Percentiles rank a stretch among this genome's conserved stretches.
phyloP scores from a whole-genome alignment of 352 stramenopile genomes.

The Thraustochytrium sp. region DNA sequence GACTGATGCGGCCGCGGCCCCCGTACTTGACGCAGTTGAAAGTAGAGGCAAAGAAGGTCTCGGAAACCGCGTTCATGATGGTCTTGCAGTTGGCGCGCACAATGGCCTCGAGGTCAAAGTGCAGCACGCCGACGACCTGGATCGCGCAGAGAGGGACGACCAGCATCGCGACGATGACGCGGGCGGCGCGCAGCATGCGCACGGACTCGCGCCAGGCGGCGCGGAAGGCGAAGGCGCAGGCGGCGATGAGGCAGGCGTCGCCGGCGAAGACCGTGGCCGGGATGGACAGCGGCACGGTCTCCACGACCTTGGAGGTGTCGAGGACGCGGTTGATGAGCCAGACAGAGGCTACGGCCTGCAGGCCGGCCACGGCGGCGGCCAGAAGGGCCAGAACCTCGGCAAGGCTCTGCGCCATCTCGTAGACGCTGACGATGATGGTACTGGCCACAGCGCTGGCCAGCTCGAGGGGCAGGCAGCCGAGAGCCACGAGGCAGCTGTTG shows the following conservation, averaged over 20 bases:
- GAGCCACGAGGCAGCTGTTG: background rate
- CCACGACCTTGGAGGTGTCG: slow-evolving; percentile 12
- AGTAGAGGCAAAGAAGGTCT: background rate
- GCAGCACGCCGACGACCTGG: background rate
- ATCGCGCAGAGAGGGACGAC: background rate
- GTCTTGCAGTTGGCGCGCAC: background rate
- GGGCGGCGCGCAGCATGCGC: background rate
- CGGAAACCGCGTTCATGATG: slow-evolving; percentile 5
- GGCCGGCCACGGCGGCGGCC: background rate
- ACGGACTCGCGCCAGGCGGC: slow-evolving; percentile 8
- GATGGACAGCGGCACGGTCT: background rate
- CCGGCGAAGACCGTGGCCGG: background rate
- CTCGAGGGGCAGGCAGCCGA: background rate
- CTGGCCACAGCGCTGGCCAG: background rate
- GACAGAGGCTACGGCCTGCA: background rate
- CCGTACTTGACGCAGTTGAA: slow-evolving; percentile 11
- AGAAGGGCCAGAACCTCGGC: background rate
- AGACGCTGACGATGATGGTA: slow-evolving; percentile 13
- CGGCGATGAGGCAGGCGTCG: background rate
- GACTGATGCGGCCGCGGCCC: background rate
- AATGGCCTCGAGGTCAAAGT: background rate
- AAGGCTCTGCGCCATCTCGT: slow-evolving; percentile 33
- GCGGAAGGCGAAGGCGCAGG: background rate
- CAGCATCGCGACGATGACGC: background rate
- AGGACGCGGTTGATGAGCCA: slow-evolving; percentile 28